Evolutionary conservation across 139 green algal species (phyloP), one percentile per base, ranked within the genome.

Genomic region (Cymbomonas tetramitiformis): DNA sequence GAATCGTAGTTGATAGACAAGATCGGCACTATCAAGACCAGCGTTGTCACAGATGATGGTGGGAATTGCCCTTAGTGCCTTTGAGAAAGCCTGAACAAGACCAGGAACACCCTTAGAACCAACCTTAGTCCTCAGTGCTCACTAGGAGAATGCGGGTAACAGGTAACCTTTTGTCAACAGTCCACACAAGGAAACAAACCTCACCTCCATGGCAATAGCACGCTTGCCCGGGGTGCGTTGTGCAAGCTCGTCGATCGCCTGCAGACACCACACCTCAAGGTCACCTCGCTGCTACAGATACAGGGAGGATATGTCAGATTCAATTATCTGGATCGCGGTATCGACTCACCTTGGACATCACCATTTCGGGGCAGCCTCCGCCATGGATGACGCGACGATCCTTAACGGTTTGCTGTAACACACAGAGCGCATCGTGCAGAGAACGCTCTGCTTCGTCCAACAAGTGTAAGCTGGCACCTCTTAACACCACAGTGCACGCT

Each of bases 391-490:
- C 85, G 2, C 91, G 76, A 1, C 58, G 66, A 67, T 96, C 89
- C 49, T 79, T 56, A 25, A 90, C 83, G 1, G 84, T 84, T 46
- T 83, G 74, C 44, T 71, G 75, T 47, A 99, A 74, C 68, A 99
- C 91, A 72, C 91, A 99, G 40, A 99, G 84, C 23, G 91, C 91
- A 69, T 99, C 91, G 56, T 99, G 91, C 53, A 99, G 68, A 1
- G 80, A 93, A 21, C 91, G 71, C 70, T 99, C 91, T 23, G 91
- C 91, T 70, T 99, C 91, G 28, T 96, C 91, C 47, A 99, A 72
- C 56, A 99, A 79, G 68, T 97, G 90, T 8, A 73, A 77, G 69
- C 68, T 88, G 38, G 91, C 88, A 28, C 91, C 91, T 23, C 91
- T 72, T 47, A 99, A 73, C 23, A 99, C 85, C 52, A 98, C 93